Conservation (phyloP, 495 filamentous ascomycete species). For the Entonaema liquescens region DNA sequence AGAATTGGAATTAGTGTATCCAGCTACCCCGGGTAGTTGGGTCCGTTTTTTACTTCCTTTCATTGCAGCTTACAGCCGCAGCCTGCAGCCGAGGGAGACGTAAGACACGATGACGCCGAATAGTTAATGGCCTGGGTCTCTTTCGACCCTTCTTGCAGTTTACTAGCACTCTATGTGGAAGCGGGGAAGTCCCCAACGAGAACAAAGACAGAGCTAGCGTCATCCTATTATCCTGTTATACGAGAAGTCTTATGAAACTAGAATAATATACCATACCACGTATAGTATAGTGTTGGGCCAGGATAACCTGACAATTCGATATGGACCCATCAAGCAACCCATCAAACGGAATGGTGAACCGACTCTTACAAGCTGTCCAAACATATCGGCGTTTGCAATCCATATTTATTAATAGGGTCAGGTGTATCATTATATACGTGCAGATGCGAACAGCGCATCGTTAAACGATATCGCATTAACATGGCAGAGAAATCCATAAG, state of each 20-base stretch:
- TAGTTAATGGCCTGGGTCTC: not conserved
- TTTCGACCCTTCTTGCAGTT: slow-evolving; percentile 25
- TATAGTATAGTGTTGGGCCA: slow-evolving; percentile 13
- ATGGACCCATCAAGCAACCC: not conserved
- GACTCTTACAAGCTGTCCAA: not conserved
- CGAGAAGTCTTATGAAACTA: slow-evolving; percentile 20
- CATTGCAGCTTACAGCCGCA: too few species aligned
- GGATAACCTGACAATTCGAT: slow-evolving; percentile 1
- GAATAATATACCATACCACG: slow-evolving; percentile 13
- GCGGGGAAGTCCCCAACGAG: slow-evolving; percentile 15
- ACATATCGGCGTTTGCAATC: not conserved
- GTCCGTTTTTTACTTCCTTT: not conserved
- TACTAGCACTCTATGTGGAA: not conserved
- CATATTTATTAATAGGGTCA: not conserved
- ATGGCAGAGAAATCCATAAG: too few species aligned
- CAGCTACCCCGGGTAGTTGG: not conserved
- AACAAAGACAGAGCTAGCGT: slow-evolving; percentile 4
- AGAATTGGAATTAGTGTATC: not conserved
- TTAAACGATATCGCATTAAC: too few species aligned
- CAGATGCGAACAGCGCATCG: not conserved
- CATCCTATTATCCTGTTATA: slow-evolving; percentile 22
- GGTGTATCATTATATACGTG: not conserved
- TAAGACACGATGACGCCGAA: slow-evolving; percentile 13
- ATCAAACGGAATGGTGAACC: not conserved
- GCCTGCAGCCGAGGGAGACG: slow-evolving; percentile 16